phyloP scores from a whole-genome alignment of 108 stramenopile genomes.

The Chaetoceros muelleri region DNA sequence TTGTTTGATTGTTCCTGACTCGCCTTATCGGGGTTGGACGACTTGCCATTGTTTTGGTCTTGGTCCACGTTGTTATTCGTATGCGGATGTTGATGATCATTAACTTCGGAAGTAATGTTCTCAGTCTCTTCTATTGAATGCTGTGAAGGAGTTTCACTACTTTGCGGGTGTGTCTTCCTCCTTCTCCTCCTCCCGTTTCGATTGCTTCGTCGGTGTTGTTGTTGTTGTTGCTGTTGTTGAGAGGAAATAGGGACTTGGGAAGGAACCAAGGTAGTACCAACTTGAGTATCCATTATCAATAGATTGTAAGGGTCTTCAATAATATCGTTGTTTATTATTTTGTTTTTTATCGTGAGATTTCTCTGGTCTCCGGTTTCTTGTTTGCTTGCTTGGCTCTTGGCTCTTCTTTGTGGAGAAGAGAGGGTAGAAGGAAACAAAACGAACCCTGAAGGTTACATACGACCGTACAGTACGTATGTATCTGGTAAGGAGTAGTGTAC shows the following conservation, averaged over 20 bases:
- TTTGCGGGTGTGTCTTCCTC: background rate
- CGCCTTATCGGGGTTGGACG: no score
- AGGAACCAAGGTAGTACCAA: no score
- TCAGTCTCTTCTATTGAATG: background rate
- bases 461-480: no score
- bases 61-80: slow-evolving; percentile 19
- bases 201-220: slow-evolving; percentile 11
- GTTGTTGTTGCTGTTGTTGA: slow-evolving; percentile 10
- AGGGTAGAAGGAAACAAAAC: no score
- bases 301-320: no score
- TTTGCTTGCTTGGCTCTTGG: background rate
- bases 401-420: no score
- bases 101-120: slow-evolving; percentile 1
- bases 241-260: no score
- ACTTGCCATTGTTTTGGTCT: slow-evolving; percentile 16
- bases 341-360: background rate
- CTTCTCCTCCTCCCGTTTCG: slow-evolving; percentile 1
- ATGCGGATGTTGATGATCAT: slow-evolving; percentile 1
- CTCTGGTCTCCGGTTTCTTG: background rate
- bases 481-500: no score
- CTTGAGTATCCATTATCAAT: no score
- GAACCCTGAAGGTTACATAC: no score
- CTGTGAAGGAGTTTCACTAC: background rate
- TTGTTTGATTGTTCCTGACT: no score
- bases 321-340: no score